Evolutionary conservation across 2,329 filamentous ascomycete genomes (phyloP), one percentile per base, ranked within the genome.

Genomic region (Boeremia exigua): DNA sequence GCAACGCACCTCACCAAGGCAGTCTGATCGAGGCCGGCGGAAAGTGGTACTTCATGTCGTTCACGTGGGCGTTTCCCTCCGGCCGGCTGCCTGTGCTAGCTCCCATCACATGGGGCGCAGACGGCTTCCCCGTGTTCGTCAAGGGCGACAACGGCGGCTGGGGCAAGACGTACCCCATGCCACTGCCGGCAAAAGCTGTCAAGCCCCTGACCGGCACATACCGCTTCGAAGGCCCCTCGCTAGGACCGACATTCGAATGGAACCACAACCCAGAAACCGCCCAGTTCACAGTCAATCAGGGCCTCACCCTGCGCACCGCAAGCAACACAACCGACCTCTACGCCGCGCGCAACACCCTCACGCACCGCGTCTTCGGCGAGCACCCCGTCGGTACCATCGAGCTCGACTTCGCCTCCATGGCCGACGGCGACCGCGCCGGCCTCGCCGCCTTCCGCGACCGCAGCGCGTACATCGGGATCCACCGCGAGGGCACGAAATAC

Each of bases 41-140:
- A 0, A 69, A 79, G n/a, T 86, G 84, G 84, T 84, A 83, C 63
- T 86, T 81, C 62, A 81, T 85, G 75, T 77, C 81, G 0, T 86
- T 86, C 65, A 75, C 77, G 0, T 79, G 80, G 64, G 76, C 77
- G 0, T 86, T 84, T 54, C 83, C 84, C 0, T 77, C 75, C 3
- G 84, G 84, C 0, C 78, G 83, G 11, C 74, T 84, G 3, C 84
- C 84, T 0, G 80, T 84, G 2, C 69, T 86, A 2, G 83, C 83
- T 0, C 83, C 83, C 0, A 65, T 86, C 2, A 75, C 64, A 0
- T 86, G 81, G 79, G 77, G 72, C 8, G n/a, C 32, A 0, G 80
- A 85, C 37, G 82, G 82, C 1, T 86, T 75, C 55, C 83, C 83
- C 0, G 44, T 58, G 3, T 48, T 62, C 6, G 69, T 83, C 0